phyloP scores from a whole-genome alignment of 371 early-diverging fungal genomes.

The Mucor sp. region DNA sequence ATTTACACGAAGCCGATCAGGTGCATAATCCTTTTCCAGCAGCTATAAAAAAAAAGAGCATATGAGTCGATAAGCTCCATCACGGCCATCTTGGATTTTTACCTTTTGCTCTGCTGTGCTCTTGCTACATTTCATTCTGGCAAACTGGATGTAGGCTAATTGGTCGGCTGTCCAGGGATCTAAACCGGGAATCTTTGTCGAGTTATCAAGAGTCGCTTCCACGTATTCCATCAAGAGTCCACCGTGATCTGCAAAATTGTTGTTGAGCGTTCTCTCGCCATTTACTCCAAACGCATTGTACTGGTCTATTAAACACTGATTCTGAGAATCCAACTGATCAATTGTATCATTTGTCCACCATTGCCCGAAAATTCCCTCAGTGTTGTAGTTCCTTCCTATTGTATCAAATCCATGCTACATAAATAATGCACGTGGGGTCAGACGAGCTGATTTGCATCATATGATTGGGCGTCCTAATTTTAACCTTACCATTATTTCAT shows the following conservation, averaged over 20 bases:
- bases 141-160: conserved; percentile 61
- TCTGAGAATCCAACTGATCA: conserved; percentile 49
- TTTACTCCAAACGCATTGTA: conserved; percentile 51
- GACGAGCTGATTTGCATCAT: conserved; percentile 1
- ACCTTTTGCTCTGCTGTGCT: conserved; percentile 49
- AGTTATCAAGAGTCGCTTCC: background rate
- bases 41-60: background rate
- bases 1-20: conserved; percentile 65
- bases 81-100: background rate
- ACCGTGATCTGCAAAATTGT: conserved; percentile 76
- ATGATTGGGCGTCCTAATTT: conserved; percentile 10
- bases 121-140: conserved; percentile 58
- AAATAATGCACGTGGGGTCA: conserved; percentile 15
- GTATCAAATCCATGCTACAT: conserved; percentile 59
- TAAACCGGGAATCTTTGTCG: conserved; percentile 45
- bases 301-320: conserved; percentile 59
- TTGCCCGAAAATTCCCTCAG: conserved; percentile 37
- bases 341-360: conserved; percentile 70
- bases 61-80: background rate
- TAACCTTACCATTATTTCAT: conserved; percentile 57
- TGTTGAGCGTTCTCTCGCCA: conserved; percentile 64
- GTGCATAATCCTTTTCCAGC: conserved; percentile 31
- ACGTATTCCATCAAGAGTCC: conserved; percentile 33
- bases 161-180: conserved; percentile 54
- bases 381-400: conserved; percentile 58